A percentile compares a stretch with the other conserved stretches of the same genome.
These are phyloP conservation scores for Chenopodium suecicum DNA, from an alignment of 148 eudicot species.

Conservation along the genomic window DNA sequence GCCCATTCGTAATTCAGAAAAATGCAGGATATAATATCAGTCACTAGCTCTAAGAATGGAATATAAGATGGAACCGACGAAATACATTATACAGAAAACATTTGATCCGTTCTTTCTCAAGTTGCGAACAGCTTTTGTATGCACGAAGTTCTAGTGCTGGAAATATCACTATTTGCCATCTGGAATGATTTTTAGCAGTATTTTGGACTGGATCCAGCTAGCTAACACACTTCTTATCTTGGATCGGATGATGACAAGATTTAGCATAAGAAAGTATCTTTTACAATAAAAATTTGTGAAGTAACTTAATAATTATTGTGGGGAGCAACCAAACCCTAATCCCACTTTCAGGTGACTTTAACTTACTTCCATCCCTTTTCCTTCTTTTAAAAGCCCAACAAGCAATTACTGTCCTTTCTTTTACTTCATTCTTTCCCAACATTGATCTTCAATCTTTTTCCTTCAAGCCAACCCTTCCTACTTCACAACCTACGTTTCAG, in stretches of 20 bases:
- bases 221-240: not conserved
- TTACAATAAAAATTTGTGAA: too few relatives aligned
- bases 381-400: too few relatives aligned
- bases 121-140: not conserved
- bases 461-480: too few relatives aligned
- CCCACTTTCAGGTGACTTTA: too few relatives aligned
- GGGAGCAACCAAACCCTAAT: too few relatives aligned
- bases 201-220: not conserved
- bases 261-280: not conserved
- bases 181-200: not conserved
- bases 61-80: not conserved
- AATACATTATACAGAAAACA: not conserved
- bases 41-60: not conserved
- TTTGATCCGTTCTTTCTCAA: not conserved
- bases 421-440: too few relatives aligned
- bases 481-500: too few relatives aligned
- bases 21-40: slow-evolving; percentile 1
- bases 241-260: not conserved
- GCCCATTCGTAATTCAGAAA: slow-evolving; percentile 13
- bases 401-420: too few relatives aligned
- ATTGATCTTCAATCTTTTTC: too few relatives aligned
- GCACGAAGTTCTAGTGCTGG: not conserved
- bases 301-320: too few relatives aligned
- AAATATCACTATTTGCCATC: not conserved
- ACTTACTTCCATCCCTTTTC: too few relatives aligned